A percentile compares a stretch with the other conserved stretches of the same genome.
Evolutionary conservation across 805 yeast genomes (phyloP).

Genomic region (Citeromyces nyonsensis): DNA sequence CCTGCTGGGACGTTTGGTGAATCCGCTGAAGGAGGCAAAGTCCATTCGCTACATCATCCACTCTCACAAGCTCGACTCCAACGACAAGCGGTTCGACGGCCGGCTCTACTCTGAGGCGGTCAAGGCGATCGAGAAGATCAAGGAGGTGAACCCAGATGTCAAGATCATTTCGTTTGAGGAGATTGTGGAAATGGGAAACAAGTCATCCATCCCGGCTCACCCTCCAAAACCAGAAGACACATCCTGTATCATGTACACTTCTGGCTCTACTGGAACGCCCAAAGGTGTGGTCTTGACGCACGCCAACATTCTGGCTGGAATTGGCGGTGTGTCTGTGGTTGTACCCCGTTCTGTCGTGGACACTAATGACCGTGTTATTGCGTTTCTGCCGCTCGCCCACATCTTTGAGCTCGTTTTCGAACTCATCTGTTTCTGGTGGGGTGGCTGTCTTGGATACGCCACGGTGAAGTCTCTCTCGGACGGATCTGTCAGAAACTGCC

Average conservation of each 20-base stretch:
- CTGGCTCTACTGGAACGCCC: slow-evolving; percentile 78
- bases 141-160: slow-evolving; percentile 63
- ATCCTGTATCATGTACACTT: slow-evolving; percentile 75
- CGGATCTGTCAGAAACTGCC: slow-evolving; percentile 66
- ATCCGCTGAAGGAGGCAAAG: slow-evolving; percentile 53
- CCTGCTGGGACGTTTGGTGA: slow-evolving; percentile 47
- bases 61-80: slow-evolving; percentile 39
- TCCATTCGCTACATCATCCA: slow-evolving; percentile 58
- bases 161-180: slow-evolving; percentile 52
- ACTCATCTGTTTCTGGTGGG: slow-evolving; percentile 73
- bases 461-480: slow-evolving; percentile 83
- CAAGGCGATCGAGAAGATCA: slow-evolving; percentile 41
- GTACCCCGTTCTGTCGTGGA: slow-evolving; percentile 35
- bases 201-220: slow-evolving; percentile 19
- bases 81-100: slow-evolving; percentile 53
- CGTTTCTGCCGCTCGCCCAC: slow-evolving; percentile 91
- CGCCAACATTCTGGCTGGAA: slow-evolving; percentile 62
- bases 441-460: slow-evolving; percentile 81
- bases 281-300: slow-evolving; percentile 69
- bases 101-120: slow-evolving; percentile 40
- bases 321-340: slow-evolving; percentile 64
- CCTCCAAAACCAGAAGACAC: slow-evolving; percentile 43
- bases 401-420: slow-evolving; percentile 89
- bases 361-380: slow-evolving; percentile 57
- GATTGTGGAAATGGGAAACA: slow-evolving; percentile 44